Evolutionary conservation across 257 asterid genomes (phyloP), one percentile per base, ranked within the genome.

Genomic region (Nicotiana attenuata): DNA sequence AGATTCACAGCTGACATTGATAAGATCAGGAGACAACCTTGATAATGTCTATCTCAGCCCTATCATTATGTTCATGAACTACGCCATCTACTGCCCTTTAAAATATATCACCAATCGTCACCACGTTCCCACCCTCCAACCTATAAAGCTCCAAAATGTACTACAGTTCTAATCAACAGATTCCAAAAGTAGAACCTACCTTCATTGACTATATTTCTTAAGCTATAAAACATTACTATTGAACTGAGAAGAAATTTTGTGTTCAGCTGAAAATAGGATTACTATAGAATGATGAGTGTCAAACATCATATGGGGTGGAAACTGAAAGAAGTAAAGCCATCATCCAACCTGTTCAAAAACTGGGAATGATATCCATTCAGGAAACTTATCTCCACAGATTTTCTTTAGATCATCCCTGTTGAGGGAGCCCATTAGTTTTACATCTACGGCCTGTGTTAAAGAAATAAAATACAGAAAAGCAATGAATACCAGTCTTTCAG

Each of bases 281-380:
- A 41, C 10, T 28, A 41, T 41, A 41, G 16, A 71, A n/a, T 5
- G 56, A 52, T 52, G 56, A 13, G 56, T 13, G 15, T 52, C 16
- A 73, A 47, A 73, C 31, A 73, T 15, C 78, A 47, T 73, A 47
- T 73, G 38, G 22, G 50, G 22, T 38, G 78, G 50, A 57, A 73
- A 24, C 16, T 6, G 15, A 4, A 57, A 85, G 19, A 47, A 31
- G 17, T 60, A 81, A 80, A 76, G 4, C 15, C 28, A 45, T 63
- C 6, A 29, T 31, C 80, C 61, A 81, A 96, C 99, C 97, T 96
- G 99, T 88, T 96, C 98, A 80, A 73, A 96, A 61, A 89, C 98
- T 41, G 99, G 99, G 87, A 96, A 96, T 3, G 98, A 94, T 80
- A 96, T 96, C 99, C 98, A 96, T 80, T 93, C 97, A 1, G 99